phyloP scores from a whole-genome alignment of 2,329 filamentous ascomycete species.

The Clonostachys byssicola region DNA sequence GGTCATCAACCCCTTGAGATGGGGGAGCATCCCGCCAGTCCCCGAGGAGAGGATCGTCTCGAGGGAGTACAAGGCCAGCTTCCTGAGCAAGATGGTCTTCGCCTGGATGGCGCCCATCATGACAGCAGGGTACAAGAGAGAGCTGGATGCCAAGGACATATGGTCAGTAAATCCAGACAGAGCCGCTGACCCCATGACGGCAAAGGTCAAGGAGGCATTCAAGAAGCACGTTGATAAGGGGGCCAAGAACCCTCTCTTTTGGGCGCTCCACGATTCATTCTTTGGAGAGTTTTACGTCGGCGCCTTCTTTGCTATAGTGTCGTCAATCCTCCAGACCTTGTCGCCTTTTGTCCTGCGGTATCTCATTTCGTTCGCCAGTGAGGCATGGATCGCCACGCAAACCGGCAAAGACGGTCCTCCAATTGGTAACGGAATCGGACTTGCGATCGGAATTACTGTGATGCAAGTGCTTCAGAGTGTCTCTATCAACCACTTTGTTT shows the following conservation, averaged over 20 bases:
- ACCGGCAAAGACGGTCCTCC: constrained; percentile 51
- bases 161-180: constrained; percentile 84
- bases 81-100: constrained; percentile 75
- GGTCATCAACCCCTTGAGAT: constrained; percentile 56
- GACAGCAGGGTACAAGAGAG: constrained; percentile 80
- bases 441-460: constrained; percentile 76
- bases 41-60: constrained; percentile 51
- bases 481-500: constrained; percentile 86
- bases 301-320: constrained; percentile 69
- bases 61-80: constrained; percentile 67
- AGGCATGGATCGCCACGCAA: constrained; percentile 66
- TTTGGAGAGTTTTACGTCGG: constrained; percentile 80
- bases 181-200: constrained; percentile 64
- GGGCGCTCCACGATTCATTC: constrained; percentile 84
- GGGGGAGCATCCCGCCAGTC: constrained; percentile 51
- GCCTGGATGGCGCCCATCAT: constrained; percentile 90
- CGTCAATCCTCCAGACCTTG: constrained; percentile 74
- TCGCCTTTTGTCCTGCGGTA: constrained; percentile 83
- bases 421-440: constrained; percentile 72
- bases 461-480: constrained; percentile 86
- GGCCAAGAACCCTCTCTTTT: constrained; percentile 69
- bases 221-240: constrained; percentile 62
- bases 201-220: constrained; percentile 64
- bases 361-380: constrained; percentile 78
- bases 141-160: constrained; percentile 79